Evolutionary conservation across 805 yeast species (phyloP), one percentile per base, ranked within the genome.

Genomic region (Clavispora phyllophila): DNA sequence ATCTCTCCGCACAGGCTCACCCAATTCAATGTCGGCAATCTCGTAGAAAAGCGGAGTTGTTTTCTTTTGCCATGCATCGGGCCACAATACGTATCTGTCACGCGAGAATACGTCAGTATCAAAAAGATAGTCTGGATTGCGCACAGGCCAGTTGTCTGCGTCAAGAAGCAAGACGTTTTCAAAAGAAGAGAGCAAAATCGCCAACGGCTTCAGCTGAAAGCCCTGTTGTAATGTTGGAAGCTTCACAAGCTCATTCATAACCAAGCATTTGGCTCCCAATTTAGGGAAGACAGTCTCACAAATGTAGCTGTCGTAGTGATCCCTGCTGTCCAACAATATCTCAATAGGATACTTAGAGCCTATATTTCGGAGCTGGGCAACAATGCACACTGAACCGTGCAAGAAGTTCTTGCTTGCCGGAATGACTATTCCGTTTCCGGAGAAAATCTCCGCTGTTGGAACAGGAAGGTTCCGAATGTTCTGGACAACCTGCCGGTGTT

Each of bases 181-280:
- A 48, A 66, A 68, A n/a, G 67, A 61, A 8, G 65, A 57, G 4
- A 67, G 59, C 42, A 68, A 51, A 28, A 68, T 55, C 1, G 71
- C 72, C 33, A 66, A 55, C 44, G 56, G 64, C 44, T 67, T 67
- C 44, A 61, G 53, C 50, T 68, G 72, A 46, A 54, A 66, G 7
- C 70, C 72, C 40, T 53, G 50, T 4, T 49, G 38, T 52, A 78
- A 61, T 9, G 8, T 7, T 4, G 23, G 18, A 9, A 13, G 7
- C 3, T 3, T 13, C 25, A 25, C 17, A 14, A 63, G 60, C 3
- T 62, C 61, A 13, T 67, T 63, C 44, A 73, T 56, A 13, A 81
- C 74, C 13, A 84, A 76, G 70, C 96, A 87, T 49, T 71, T 72
- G 4, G 83, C 91, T 46, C 80, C 75, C 43, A 82, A 61, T 17